Evolutionary conservation across 495 filamentous ascomycete genomes (phyloP).

Genomic region (Penicillium dipodomyicola): DNA sequence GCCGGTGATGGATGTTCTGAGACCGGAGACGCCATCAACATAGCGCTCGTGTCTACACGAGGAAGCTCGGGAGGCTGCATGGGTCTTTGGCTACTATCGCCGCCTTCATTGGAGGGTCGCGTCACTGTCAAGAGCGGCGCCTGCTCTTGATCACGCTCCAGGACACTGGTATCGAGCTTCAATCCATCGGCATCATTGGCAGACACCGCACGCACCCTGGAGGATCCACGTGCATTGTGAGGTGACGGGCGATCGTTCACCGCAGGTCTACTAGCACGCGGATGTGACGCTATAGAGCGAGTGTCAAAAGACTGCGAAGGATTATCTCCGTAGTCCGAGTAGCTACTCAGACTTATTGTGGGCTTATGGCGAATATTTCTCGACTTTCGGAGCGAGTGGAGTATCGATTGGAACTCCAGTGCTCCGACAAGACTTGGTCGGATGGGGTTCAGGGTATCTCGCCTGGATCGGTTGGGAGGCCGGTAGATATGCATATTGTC

Average conservation of each 20-base stretch:
- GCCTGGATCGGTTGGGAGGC: conserved; percentile 59
- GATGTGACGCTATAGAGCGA: conserved; percentile 46
- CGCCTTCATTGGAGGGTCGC: conserved; percentile 33
- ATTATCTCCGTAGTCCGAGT: conserved; percentile 67
- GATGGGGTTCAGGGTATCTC: conserved; percentile 77
- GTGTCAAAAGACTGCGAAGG: conserved; percentile 49
- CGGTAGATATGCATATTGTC: conserved; percentile 89
- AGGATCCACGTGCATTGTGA: conserved; percentile 26
- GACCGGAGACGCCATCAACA: conserved; percentile 21
- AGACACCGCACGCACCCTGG: conserved; percentile 60
- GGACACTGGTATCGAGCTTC: conserved; percentile 38
- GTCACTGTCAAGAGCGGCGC: conserved; percentile 31
- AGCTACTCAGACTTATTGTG: conserved; percentile 67
- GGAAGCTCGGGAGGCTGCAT: conserved; percentile 13
- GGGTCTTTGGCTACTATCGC: neutral
- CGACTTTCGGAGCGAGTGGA: conserved; percentile 75
- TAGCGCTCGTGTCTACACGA: conserved; percentile 25
- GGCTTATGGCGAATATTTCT: conserved; percentile 63
- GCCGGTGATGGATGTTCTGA: conserved; percentile 20
- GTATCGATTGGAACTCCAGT: conserved; percentile 85
- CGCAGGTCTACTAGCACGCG: conserved; percentile 30
- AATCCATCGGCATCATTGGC: conserved; percentile 57
- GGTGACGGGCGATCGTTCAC: conserved; percentile 33
- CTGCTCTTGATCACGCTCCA: conserved; percentile 20
- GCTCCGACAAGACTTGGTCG: conserved; percentile 90